Evolutionary conservation across 192 early-diverging fungal species (phyloP), one percentile per base, ranked within the genome.

Genomic region (Backusella mclennaniae): DNA sequence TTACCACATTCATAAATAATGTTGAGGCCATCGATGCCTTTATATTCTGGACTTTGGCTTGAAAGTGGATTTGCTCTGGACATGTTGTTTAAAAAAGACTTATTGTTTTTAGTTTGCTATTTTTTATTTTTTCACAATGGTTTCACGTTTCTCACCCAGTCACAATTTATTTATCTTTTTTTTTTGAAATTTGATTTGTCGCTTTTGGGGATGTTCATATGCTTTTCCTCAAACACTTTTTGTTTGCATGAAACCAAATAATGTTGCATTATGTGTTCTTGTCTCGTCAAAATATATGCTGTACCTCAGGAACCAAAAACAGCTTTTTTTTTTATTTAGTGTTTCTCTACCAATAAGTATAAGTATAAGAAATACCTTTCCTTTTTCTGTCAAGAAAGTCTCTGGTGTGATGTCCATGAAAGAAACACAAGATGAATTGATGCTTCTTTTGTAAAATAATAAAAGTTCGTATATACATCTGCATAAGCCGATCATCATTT

Each of bases 31-130:
- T 70, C 41, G 38, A 83, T 76, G n/a, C 77, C 82, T 56, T 79
- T 83, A 35, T 77, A 83, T 42, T 83, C 82, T 33, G 80, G 90
- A 85, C 70, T 86, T 80, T 21, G 72, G 78, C 39, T 87, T 80
- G 88, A 80, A 80, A 78, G 83, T 81, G 71, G 63, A 56, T n/a
- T 53, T 23, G 46, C 42, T 36, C 26, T 74, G 14, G 67, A 77
- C 66, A 66, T 71, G 19, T 53, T 53, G 42, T 44, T 44, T 39
- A 11, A 39, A 44, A 44, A 44, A 44, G 42, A 44, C 42, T 56
- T 56, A 0, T 21, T 53, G 53, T 56, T 56, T 56, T 33, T 33
- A 33, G 33, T 33, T 33, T 33, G 33, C 33, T 33, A 33, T 33
- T 23, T 56, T 56, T 56, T 56, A 9, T 56, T 56, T 56, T 56